Conservation (phyloP, 1,139 yeast species). For the Magnusiomyces magnusii region DNA sequence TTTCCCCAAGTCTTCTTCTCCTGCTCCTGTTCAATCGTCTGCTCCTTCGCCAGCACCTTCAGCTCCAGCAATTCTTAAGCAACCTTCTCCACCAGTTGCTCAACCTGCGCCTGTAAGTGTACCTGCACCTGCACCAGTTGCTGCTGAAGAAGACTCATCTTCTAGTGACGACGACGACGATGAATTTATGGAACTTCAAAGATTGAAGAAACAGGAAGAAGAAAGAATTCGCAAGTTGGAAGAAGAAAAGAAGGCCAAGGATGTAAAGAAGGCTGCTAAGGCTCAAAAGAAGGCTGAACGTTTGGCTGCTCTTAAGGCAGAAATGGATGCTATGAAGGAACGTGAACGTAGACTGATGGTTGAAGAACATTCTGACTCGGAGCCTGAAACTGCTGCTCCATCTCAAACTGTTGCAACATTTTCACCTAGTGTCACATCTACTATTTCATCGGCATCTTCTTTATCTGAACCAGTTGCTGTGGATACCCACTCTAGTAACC, state of each 20-base stretch:
- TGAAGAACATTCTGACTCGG: conserved; percentile 18
- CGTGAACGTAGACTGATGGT: conserved; percentile 30
- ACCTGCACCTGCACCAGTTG: conserved; percentile 5
- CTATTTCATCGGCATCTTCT: conserved; percentile 8
- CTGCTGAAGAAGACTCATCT: conserved; percentile 29
- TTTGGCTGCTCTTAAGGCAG: conserved; percentile 51
- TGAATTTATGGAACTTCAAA: conserved; percentile 42
- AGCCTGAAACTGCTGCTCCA: conserved; percentile 17
- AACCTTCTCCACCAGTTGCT: conserved; percentile 9
- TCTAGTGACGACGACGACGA: conserved; percentile 38
- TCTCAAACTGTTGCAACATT: conserved; percentile 15
- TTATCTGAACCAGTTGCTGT: conserved; percentile 8
- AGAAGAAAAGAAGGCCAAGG: conserved; percentile 30
- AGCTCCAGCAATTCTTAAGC: conserved; percentile 4
- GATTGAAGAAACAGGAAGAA: conserved; percentile 39
- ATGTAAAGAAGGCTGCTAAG: conserved; percentile 43
- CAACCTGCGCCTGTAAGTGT: conserved; percentile 8
- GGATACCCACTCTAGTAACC: conserved; percentile 15
- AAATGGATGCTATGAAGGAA: conserved; percentile 51
- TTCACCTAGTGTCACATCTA: conserved; percentile 3
- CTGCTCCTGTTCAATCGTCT: conserved; percentile 2
- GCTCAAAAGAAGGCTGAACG: conserved; percentile 50
- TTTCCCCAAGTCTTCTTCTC: not conserved
- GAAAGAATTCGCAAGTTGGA: conserved; percentile 26
- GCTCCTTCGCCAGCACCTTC: conserved; percentile 9